Evolutionary conservation across 345 rosid species (phyloP).

Genomic region (Aquilaria sinensis): DNA sequence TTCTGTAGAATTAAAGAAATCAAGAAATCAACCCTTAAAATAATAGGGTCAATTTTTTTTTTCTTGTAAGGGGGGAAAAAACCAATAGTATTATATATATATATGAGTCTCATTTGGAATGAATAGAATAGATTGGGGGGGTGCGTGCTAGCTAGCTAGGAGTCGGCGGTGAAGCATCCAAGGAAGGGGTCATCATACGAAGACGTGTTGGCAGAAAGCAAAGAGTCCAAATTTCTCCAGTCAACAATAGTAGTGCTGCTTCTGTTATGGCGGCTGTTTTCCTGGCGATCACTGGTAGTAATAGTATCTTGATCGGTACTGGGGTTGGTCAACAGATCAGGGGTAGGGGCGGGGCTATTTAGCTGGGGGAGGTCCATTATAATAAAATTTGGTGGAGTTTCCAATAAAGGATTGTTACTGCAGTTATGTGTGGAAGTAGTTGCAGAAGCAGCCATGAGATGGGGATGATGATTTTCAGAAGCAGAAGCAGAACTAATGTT

Average conservation of each 20-base stretch:
- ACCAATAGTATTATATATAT: no score
- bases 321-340: conserved; percentile 13
- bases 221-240: conserved; percentile 60
- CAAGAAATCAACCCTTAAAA: no score
- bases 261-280: conserved; percentile 30
- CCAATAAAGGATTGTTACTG: conserved; percentile 18
- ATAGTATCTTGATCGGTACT: not conserved
- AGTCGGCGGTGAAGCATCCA: conserved; percentile 27
- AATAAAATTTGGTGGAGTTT: conserved; percentile 20
- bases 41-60: no score
- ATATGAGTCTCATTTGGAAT: conserved; percentile 9
- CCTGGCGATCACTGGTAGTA: conserved; percentile 30
- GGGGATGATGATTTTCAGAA: no score
- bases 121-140: conserved; percentile 15
- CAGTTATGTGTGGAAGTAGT: not conserved
- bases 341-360: conserved; percentile 45
- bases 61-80: no score
- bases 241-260: conserved; percentile 29
- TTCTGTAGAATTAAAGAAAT: no score
- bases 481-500: not conserved
- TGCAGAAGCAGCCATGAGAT: no score
- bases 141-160: no score
- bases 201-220: conserved; percentile 15
- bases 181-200: no score
- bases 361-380: conserved; percentile 55